Conservation (phyloP, 1,139 yeast genomes). For the Pichia sp. region DNA sequence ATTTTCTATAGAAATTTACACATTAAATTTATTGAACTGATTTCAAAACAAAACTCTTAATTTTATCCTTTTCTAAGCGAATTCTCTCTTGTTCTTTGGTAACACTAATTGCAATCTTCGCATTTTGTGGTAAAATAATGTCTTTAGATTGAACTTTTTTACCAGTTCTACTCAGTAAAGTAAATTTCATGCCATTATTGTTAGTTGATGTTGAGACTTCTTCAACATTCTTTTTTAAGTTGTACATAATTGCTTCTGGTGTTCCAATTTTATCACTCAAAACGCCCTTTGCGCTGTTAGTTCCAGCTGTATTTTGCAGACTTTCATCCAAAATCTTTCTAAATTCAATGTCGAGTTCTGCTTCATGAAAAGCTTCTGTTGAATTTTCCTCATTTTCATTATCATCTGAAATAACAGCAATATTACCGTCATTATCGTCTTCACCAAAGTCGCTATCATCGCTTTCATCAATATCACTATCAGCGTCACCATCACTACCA, state of each 20-base stretch:
- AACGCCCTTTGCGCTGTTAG: neutral
- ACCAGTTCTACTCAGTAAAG: conserved; percentile 48
- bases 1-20: neutral
- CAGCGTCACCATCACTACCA: conserved; percentile 22
- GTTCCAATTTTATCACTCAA: conserved; percentile 22
- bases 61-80: conserved; percentile 36
- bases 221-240: conserved; percentile 3
- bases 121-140: conserved; percentile 43
- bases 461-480: conserved; percentile 23
- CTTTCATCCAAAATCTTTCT: conserved; percentile 46
- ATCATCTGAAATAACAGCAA: conserved; percentile 24
- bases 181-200: conserved; percentile 35
- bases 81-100: conserved; percentile 31
- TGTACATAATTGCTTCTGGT: conserved; percentile 11
- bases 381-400: conserved; percentile 16
- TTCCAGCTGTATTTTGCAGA: conserved; percentile 2
- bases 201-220: too few species aligned
- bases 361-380: conserved; percentile 23
- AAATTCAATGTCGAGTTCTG: conserved; percentile 41
- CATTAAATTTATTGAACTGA: neutral
- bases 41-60: conserved; percentile 35
- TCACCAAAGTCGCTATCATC: conserved; percentile 14
- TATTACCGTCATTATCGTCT: conserved; percentile 20
- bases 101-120: conserved; percentile 42
- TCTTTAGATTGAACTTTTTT: conserved; percentile 40